phyloP scores from a whole-genome alignment of 805 yeast species.

The Schwanniomyces pseudopolymorphus region DNA sequence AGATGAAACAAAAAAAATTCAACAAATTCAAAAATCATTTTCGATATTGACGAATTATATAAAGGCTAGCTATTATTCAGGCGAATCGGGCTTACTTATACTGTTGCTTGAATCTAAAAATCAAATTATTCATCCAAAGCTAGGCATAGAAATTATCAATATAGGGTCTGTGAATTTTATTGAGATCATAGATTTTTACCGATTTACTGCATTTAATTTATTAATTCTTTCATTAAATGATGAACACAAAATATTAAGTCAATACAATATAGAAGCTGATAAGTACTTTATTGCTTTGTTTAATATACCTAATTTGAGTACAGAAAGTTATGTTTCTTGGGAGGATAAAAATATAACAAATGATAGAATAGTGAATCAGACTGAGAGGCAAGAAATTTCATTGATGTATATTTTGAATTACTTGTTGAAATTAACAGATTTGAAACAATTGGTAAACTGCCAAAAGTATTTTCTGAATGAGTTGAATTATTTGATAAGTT shows the following conservation, averaged over 20 bases:
- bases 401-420: slow-evolving; percentile 25
- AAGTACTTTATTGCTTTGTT: slow-evolving; percentile 22
- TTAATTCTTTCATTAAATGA: slow-evolving; percentile 16
- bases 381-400: slow-evolving; percentile 30
- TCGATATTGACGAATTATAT: slow-evolving; percentile 16
- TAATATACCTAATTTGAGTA: slow-evolving; percentile 20
- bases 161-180: slow-evolving; percentile 11
- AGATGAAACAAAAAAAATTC: neutral
- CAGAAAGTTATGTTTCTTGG: neutral
- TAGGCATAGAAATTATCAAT: slow-evolving; percentile 18
- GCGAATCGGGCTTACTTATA: slow-evolving; percentile 14
- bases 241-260: slow-evolving; percentile 5
- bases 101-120: slow-evolving; percentile 11
- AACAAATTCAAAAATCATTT: slow-evolving; percentile 7
- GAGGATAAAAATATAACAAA: neutral
- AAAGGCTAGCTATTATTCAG: slow-evolving; percentile 15
- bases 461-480: slow-evolving; percentile 15
- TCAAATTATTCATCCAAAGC: slow-evolving; percentile 17
- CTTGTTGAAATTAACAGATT: slow-evolving; percentile 15
- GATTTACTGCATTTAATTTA: slow-evolving; percentile 28
- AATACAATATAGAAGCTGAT: slow-evolving; percentile 17
- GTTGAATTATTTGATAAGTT: slow-evolving; percentile 13
- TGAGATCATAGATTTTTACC: slow-evolving; percentile 23
- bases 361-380: slow-evolving; percentile 2
- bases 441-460: slow-evolving; percentile 16